These are phyloP conservation scores for Athelia psychrophila DNA, from an alignment of 1,284 basidiomycete species.

Conservation along the genomic window DNA sequence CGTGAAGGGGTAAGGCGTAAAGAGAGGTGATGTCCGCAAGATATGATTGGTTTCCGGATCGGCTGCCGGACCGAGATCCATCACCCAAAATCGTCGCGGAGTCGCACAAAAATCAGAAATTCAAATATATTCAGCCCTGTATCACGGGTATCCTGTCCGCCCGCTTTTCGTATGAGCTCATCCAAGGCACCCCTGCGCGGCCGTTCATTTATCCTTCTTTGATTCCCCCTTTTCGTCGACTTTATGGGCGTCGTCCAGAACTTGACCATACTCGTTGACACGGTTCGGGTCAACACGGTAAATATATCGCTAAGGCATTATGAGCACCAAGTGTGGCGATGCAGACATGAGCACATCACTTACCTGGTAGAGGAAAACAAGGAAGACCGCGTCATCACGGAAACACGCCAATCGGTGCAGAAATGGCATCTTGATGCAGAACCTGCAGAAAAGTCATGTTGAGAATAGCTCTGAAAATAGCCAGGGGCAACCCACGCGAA, in stretches of 20 bases:
- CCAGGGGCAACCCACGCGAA: conserved; percentile 63
- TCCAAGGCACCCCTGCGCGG: no score
- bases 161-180: no score
- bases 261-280: conserved; percentile 94
- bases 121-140: no score
- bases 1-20: conserved; percentile 1
- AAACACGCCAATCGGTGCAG: conserved; percentile 89
- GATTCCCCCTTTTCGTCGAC: conserved; percentile 36
- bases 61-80: not conserved
- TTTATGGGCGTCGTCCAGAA: conserved; percentile 50
- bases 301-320: conserved; percentile 75
- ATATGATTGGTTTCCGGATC: no score
- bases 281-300: conserved; percentile 93
- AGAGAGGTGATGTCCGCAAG: not conserved
- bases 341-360: conserved; percentile 22
- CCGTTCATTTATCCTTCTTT: conserved; percentile 14
- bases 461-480: not conserved
- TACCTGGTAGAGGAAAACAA: conserved; percentile 84
- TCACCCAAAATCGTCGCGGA: no score
- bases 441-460: conserved; percentile 40
- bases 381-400: conserved; percentile 90
- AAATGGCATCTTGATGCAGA: conserved; percentile 95
- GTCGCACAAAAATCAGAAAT: no score
- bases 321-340: conserved; percentile 11
- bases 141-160: no score